Base-by-base conservation (phyloP, 169 alveolate genomes). In the Theileria orientalis region DNA sequence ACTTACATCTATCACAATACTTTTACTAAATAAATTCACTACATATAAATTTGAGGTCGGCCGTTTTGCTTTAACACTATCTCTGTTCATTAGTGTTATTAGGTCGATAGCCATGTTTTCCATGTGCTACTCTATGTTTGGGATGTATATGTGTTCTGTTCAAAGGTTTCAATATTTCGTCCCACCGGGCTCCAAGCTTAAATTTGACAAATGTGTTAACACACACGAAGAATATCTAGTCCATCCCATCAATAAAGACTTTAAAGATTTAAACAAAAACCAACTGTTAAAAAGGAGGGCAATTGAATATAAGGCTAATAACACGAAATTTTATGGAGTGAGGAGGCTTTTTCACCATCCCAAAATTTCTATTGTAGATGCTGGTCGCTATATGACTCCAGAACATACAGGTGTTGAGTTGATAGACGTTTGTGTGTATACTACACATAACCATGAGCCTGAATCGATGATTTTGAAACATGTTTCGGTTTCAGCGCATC, bases 131-230 rank as follows among this genome's bases (percentile, higher is more conserved):
- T 9, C 32, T 42, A 19, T 7, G 23, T 42, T 30, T 9, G 71
- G 14, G 14, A 13, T 61, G 7, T 30, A 37, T 21, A 11, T 41
- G 19, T 25, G 70, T 30, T 61, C 70, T 8, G 25, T 61, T 21
- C 7, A 14, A 42, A 30, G 70, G 19, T 61, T 61, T 25, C 46
- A 49, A 16, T 19, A 41, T 41, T 61, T 61, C 16, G 19, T 61
- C 16, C 70, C 67, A 19, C 73, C 60, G 8, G 70, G 70, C 40
- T 9, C n/a, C n/a, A n/a, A n/a, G n/a, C n/a, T n/a, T n/a, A n/a
- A n/a, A n/a, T n/a, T n/a, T n/a, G n/a, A n/a, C n/a, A n/a, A n/a
- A n/a, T n/a, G n/a, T n/a, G n/a, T n/a, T n/a, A n/a, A n/a, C n/a
- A n/a, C n/a, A n/a, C n/a, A n/a, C n/a, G n/a, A n/a, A n/a, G n/a